phyloP scores from a whole-genome alignment of 352 stramenopile species.

The Pythium coloratum region DNA sequence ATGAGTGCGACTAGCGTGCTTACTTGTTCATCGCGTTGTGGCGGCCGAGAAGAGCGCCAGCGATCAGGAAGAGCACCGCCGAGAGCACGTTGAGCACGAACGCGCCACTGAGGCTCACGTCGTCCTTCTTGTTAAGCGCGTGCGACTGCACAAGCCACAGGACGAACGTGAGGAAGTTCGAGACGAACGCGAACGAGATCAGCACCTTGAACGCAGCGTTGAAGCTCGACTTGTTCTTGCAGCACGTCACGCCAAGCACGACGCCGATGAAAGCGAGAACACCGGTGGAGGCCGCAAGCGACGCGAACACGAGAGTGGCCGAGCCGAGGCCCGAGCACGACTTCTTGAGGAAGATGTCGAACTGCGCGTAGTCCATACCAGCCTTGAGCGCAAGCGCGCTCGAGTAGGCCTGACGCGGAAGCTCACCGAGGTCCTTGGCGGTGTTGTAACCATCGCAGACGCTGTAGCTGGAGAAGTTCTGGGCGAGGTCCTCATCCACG shows the following conservation, averaged over 20 bases:
- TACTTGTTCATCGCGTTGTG: constrained; percentile 29
- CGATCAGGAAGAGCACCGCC: constrained; percentile 46
- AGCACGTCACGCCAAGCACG: constrained; percentile 66
- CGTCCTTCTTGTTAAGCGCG: constrained; percentile 54
- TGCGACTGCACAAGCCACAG: constrained; percentile 61
- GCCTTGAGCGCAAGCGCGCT: constrained; percentile 37
- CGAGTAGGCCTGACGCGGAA: constrained; percentile 34
- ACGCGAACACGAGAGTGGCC: constrained; percentile 46
- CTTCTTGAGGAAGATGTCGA: constrained; percentile 60
- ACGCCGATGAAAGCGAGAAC: constrained; percentile 51
- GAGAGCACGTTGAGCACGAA: constrained; percentile 58
- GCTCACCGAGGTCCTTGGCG: constrained; percentile 31
- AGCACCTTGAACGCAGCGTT: constrained; percentile 49
- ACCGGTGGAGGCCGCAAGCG: constrained; percentile 39
- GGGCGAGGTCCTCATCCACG: constrained; percentile 32
- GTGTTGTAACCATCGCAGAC: constrained; percentile 57
- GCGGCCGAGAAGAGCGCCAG: constrained; percentile 26
- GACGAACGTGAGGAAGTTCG: constrained; percentile 54
- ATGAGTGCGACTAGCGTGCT: background rate
- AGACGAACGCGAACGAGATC: constrained; percentile 38
- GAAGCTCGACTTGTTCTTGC: constrained; percentile 68
- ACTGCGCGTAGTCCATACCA: constrained; percentile 49
- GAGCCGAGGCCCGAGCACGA: constrained; percentile 52
- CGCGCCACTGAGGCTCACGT: constrained; percentile 53
- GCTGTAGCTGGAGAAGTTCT: constrained; percentile 57